A percentile compares a stretch with the other conserved stretches of the same genome.
Evolutionary conservation across 169 alveolate genomes (phyloP).

Genomic region (Theileria parva): DNA sequence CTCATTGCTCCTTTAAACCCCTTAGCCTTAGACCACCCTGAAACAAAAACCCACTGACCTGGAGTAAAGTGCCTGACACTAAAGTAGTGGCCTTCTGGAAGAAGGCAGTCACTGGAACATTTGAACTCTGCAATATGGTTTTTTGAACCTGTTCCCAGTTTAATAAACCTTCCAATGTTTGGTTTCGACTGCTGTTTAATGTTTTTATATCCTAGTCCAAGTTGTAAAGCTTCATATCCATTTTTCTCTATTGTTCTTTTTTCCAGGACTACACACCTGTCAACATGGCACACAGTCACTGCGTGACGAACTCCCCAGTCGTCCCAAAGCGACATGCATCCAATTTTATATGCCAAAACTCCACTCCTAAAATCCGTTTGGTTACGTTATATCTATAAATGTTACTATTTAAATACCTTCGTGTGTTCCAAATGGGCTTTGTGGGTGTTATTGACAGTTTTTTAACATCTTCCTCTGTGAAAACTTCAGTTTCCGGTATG

Average conservation of each 20-base stretch:
- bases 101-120: conserved; percentile 83
- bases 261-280: conserved; percentile 80
- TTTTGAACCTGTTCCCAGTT: conserved; percentile 76
- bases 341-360: conserved; percentile 82
- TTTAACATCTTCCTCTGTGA: conserved; percentile 35
- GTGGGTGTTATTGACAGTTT: conserved; percentile 25
- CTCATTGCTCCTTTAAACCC: conserved; percentile 87
- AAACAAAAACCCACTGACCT: conserved; percentile 85
- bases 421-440: conserved; percentile 58
- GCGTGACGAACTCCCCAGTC: conserved; percentile 87
- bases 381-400: not conserved
- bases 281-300: conserved; percentile 83
- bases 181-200: conserved; percentile 75
- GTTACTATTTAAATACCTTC: conserved; percentile 26
- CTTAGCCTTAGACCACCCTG: conserved; percentile 82
- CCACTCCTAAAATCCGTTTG: conserved; percentile 59
- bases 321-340: conserved; percentile 87
- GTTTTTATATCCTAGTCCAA: conserved; percentile 82
- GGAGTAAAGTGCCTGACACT: conserved; percentile 85
- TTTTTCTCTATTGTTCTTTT: conserved; percentile 77
- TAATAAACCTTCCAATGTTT: conserved; percentile 76
- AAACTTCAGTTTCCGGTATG: conserved; percentile 58
- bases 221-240: conserved; percentile 85
- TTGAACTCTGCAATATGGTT: conserved; percentile 80
- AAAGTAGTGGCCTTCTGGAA: conserved; percentile 83